Evolutionary conservation across 192 early-diverging fungal genomes (phyloP).

Genomic region (Backusella parvicylindrica): DNA sequence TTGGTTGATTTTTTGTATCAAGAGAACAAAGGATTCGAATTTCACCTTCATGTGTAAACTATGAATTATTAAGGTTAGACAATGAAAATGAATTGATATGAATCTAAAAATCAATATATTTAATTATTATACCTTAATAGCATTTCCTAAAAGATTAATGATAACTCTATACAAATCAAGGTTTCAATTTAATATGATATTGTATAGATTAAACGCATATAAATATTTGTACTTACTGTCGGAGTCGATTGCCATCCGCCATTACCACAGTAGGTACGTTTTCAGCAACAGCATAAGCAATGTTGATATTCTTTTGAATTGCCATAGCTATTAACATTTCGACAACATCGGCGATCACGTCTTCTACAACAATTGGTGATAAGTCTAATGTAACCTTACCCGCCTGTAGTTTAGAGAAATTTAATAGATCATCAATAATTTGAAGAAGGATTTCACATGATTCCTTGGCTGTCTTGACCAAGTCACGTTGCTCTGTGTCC

Average conservation of each 20-base stretch:
- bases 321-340: conserved; percentile 63
- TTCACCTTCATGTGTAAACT: conserved; percentile 56
- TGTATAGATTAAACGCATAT: background rate
- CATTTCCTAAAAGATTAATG: conserved; percentile 73
- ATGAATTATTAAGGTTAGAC: background rate
- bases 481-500: conserved; percentile 44
- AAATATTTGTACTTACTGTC: conserved; percentile 41
- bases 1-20: background rate
- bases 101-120: background rate
- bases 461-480: conserved; percentile 48
- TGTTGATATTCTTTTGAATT: conserved; percentile 55
- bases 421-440: conserved; percentile 48
- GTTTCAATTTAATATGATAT: background rate
- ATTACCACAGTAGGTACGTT: conserved; percentile 56
- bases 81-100: background rate
- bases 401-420: conserved; percentile 47
- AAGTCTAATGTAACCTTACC: conserved; percentile 46
- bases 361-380: conserved; percentile 39
- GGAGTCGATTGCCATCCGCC: conserved; percentile 63
- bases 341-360: conserved; percentile 44
- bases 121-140: conserved; percentile 48
- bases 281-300: conserved; percentile 54
- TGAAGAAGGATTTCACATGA: conserved; percentile 47
- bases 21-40: conserved; percentile 48
- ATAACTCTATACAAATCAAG: conserved; percentile 36